These are phyloP conservation scores for Tuber brumale DNA, from an alignment of 495 filamentous ascomycete species.

Conservation along the genomic window DNA sequence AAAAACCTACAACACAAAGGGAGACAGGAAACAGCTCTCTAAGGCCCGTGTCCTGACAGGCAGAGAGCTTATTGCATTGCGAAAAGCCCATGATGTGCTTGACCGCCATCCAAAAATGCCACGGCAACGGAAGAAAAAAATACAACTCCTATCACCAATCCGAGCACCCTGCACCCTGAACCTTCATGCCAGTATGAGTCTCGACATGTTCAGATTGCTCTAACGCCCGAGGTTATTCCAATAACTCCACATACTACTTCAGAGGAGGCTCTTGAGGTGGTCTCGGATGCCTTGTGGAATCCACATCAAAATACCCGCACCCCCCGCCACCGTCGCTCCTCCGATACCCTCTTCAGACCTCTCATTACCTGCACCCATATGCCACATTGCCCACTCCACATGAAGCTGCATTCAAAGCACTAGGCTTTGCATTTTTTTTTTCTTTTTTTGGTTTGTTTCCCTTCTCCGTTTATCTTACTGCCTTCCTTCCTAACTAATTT, in stretches of 20 bases:
- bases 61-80: neutral
- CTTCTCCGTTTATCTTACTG: neutral
- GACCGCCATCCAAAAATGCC: neutral
- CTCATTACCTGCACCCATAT: neutral
- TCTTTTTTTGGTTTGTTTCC: too few relatives aligned
- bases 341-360: neutral
- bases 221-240: neutral
- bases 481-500: too few relatives aligned
- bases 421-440: neutral
- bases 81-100: neutral
- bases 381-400: neutral
- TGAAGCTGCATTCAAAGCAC: neutral
- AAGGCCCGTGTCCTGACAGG: neutral
- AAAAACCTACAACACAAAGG: neutral
- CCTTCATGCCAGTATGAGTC: neutral
- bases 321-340: neutral
- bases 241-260: neutral
- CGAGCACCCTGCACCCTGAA: neutral
- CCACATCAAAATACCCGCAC: neutral
- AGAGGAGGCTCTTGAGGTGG: neutral
- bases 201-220: neutral
- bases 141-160: neutral
- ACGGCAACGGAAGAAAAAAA: neutral
- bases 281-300: neutral
- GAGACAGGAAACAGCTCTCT: neutral